A percentile compares a stretch with the other conserved stretches of the same genome.
These are phyloP conservation scores for Saccharomycopsis sp. DNA, from an alignment of 805 yeast species.

Conservation along the genomic window DNA sequence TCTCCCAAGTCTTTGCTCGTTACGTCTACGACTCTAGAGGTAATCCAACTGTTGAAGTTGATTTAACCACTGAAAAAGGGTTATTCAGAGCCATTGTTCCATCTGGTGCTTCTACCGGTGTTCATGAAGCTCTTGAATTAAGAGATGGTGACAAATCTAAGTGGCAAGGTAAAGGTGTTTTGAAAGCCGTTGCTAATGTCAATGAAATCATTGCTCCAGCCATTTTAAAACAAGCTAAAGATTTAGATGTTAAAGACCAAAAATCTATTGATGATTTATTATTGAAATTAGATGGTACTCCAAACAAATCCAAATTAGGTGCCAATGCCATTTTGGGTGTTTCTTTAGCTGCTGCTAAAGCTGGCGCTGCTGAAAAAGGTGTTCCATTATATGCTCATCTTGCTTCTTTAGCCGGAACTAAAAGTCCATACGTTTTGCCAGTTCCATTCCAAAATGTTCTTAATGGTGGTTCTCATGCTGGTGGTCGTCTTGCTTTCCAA, in stretches of 20 bases:
- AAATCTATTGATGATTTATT: conserved; percentile 78
- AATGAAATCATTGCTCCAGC: conserved; percentile 95
- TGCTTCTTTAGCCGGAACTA: conserved; percentile 61
- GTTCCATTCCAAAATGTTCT: conserved; percentile 98
- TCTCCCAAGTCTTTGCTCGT: conserved; percentile 84
- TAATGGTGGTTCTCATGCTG: conserved; percentile 99
- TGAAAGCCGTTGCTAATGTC: conserved; percentile 94
- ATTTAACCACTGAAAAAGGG: conserved; percentile 86
- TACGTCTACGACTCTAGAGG: conserved; percentile 99
- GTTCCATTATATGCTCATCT: conserved; percentile 92
- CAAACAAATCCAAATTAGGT: conserved; percentile 95
- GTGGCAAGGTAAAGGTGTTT: conserved; percentile 99
- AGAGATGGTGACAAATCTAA: conserved; percentile 96
- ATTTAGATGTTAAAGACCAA: conserved; percentile 82
- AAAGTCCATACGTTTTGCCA: conserved; percentile 82
- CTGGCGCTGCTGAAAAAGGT: conserved; percentile 93
- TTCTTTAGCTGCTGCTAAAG: conserved; percentile 93
- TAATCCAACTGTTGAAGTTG: conserved; percentile 99
- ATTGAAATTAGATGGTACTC: conserved; percentile 84
- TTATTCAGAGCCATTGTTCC: conserved; percentile 96
- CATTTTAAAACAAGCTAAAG: conserved; percentile 54
- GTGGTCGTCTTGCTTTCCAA: conserved; percentile 98
- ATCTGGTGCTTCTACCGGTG: conserved; percentile 99
- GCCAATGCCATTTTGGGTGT: conserved; percentile 99
- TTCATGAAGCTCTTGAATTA: conserved; percentile 96